phyloP scores from a whole-genome alignment of 257 asterid species.

The Phtheirospermum japonicum region DNA sequence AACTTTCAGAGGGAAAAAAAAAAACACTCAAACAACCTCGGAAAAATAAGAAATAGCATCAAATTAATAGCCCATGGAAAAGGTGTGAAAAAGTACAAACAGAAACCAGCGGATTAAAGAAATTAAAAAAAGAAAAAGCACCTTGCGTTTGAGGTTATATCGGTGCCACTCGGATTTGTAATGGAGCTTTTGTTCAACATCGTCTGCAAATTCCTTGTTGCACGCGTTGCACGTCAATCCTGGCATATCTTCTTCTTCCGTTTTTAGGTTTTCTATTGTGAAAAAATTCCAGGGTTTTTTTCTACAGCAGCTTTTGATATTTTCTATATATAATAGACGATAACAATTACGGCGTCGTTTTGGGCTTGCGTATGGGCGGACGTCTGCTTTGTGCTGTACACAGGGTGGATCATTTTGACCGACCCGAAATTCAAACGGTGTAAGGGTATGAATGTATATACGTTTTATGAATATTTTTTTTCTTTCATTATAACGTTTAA shows the following conservation, averaged over 20 bases:
- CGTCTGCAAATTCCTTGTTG: conserved; percentile 67
- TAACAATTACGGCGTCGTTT: background rate
- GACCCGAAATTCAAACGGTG: conserved; percentile 16
- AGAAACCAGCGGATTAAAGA: background rate
- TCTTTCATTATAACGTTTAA: too few relatives aligned
- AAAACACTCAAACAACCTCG: background rate
- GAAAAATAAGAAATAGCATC: background rate
- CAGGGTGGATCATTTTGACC: conserved; percentile 10
- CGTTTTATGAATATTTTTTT: too few relatives aligned
- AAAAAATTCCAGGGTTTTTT: conserved; percentile 21
- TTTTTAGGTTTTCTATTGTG: conserved; percentile 6
- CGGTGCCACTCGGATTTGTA: conserved; percentile 99
- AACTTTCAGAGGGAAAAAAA: background rate
- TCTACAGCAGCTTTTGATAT: conserved; percentile 9
- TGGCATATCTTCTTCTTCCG: conserved; percentile 40
- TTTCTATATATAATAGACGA: background rate
- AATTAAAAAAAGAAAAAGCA: conserved; percentile 21
- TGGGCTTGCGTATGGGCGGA: conserved; percentile 1
- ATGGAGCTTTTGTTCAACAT: conserved; percentile 73
- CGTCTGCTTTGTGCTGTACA: conserved; percentile 5
- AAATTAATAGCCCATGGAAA: background rate
- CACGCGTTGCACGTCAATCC: conserved; percentile 83
- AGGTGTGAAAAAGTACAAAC: background rate
- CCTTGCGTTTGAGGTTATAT: conserved; percentile 98
- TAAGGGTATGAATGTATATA: background rate